Evolutionary conservation across 225 moss, liverwort and hornwort genomes (phyloP).

Genomic region (Pseudoscleropodium purum): DNA sequence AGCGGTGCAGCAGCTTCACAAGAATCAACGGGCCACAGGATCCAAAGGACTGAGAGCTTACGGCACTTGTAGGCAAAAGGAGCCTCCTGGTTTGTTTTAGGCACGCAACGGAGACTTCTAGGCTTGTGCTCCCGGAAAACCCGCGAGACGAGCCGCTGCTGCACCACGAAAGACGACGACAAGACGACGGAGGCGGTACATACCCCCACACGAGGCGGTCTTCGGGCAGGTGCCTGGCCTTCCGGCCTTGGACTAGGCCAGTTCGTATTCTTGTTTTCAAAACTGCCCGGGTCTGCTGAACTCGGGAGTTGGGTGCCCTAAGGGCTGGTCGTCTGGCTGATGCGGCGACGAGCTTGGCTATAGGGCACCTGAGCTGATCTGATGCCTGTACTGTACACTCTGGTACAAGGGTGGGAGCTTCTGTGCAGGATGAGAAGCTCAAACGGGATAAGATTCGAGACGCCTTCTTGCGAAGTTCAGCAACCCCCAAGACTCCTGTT

Average conservation of each 20-base stretch:
- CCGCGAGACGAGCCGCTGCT: not conserved
- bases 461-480: not conserved
- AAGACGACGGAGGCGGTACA: not conserved
- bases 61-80: not conserved
- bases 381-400: not conserved
- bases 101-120: not conserved
- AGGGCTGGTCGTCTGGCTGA: not conserved
- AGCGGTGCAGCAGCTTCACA: not conserved
- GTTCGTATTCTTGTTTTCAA: not conserved
- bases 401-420: not conserved
- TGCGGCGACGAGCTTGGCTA: not conserved
- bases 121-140: not conserved
- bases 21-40: not conserved
- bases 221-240: not conserved
- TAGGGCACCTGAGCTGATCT: not conserved
- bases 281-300: not conserved
- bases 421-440: not conserved
- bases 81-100: not conserved
- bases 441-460: not conserved
- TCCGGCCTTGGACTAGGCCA: not conserved
- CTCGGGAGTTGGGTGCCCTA: not conserved
- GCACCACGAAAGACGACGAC: not conserved
- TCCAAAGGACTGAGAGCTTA: not conserved
- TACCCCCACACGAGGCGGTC: not conserved
- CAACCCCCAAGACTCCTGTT: not conserved